Base-by-base conservation (phyloP, 1,284 basidiomycete genomes). In the Cryptococcus sp. region DNA sequence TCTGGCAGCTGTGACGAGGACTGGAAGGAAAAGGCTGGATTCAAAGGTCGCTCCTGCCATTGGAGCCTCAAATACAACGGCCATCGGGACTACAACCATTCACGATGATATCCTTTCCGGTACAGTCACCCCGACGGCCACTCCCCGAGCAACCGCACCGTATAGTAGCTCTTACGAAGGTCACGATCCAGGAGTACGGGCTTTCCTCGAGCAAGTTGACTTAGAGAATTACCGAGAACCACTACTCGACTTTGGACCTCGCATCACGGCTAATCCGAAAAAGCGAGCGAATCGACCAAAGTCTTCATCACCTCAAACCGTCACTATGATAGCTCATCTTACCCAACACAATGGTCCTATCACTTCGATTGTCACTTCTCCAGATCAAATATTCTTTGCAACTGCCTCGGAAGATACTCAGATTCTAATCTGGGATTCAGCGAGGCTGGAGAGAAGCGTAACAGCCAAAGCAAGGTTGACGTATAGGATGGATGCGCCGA, bases 341-440 rank as follows among this genome's bases (percentile, higher is more conserved):
- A 83, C 83, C 23, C 90, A 90, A 7, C 93, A 97, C 68, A 83
- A 84, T 0, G 88, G 86, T 14, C 81, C 84, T 1, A 81, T 98
- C 58, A 91, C 87, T 1, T 83, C 85, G 1, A 79, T 98, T 14
- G 87, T 87, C 0, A 89, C 95, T 8, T 88, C 95, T 1, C 91
- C 93, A 0, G 96, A 98, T 70, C 91, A 96, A 61, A 78, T 86
- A 61, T 99, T 97, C 80, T 98, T 98, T 66, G 87, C 91, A 1
- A 89, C 93, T 0, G 83, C 86, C 0, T 94, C 91, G 1, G 85
- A 89, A 61, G 92, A 96, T 68, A 86, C 86, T 61, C 87, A 85
- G 0, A 83, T 94, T 59, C 88, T 89, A 69, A 81, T 90, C 5
- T 91, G 89, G 89, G 89, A 91, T 67, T 84, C 87, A 0, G 84